Conservation (phyloP, 2,329 filamentous ascomycete species). For the Bimuria novae-zelandiae region DNA sequence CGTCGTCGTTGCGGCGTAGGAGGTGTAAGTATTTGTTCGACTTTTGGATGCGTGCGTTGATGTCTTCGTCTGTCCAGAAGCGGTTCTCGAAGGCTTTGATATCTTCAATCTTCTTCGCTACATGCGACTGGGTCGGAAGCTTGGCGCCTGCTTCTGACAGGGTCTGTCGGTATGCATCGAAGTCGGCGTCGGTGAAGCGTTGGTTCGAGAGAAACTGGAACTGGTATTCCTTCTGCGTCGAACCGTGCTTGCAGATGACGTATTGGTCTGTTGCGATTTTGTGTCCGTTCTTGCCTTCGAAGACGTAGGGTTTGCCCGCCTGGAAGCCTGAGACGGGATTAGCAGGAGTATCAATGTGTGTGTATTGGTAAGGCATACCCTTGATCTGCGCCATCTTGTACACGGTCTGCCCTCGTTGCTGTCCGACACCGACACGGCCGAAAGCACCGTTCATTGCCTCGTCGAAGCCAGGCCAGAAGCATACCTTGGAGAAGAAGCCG, state of each 20-base stretch:
- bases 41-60: slow-evolving; percentile 76
- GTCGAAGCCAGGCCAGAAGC: slow-evolving; percentile 91
- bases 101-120: slow-evolving; percentile 75
- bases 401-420: slow-evolving; percentile 65
- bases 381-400: slow-evolving; percentile 92
- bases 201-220: slow-evolving; percentile 90
- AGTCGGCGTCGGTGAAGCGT: slow-evolving; percentile 81
- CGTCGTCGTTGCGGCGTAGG: slow-evolving; percentile 68
- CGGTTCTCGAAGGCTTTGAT: slow-evolving; percentile 81
- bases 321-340: slow-evolving; percentile 65
- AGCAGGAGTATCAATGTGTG: slow-evolving; percentile 21
- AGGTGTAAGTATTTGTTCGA: slow-evolving; percentile 56
- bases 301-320: slow-evolving; percentile 79
- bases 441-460: slow-evolving; percentile 81
- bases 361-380: slow-evolving; percentile 55
- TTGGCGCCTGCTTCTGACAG: slow-evolving; percentile 70
- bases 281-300: slow-evolving; percentile 74
- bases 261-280: slow-evolving; percentile 86
- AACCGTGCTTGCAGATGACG: slow-evolving; percentile 78
- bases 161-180: slow-evolving; percentile 77
- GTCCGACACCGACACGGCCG: slow-evolving; percentile 80
- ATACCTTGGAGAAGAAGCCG: slow-evolving; percentile 85
- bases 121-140: slow-evolving; percentile 71
- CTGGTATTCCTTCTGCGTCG: slow-evolving; percentile 80
- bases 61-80: slow-evolving; percentile 80